phyloP scores from a whole-genome alignment of 2,329 filamentous ascomycete genomes.

The Ophiosphaerella korrae region DNA sequence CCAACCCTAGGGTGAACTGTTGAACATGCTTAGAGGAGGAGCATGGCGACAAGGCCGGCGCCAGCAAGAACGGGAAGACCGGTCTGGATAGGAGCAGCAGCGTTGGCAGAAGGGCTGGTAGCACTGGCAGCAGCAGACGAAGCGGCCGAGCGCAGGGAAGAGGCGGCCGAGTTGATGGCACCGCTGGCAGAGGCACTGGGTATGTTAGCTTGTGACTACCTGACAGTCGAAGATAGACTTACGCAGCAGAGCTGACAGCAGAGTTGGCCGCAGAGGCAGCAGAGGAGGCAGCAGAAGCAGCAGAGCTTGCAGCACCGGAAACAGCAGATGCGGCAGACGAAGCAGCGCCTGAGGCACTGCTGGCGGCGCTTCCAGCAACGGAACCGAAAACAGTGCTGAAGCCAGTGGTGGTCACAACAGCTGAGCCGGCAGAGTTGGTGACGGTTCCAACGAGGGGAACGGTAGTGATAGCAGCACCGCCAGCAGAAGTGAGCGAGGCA shows the following conservation, averaged over 20 bases:
- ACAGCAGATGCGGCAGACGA: conserved; percentile 11
- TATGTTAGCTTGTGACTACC: background rate
- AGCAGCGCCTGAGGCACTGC: conserved; percentile 9
- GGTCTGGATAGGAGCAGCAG: conserved; percentile 39
- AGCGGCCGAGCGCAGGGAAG: conserved; percentile 10
- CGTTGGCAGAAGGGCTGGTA: conserved; percentile 16
- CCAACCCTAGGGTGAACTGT: conserved; percentile 22
- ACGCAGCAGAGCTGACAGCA: conserved; percentile 8
- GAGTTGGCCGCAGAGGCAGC: conserved; percentile 9
- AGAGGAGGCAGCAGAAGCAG: conserved; percentile 3
- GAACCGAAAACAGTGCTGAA: conserved; percentile 26
- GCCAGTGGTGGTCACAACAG: conserved; percentile 29
- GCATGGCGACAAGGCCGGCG: conserved; percentile 42
- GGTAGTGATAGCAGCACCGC: conserved; percentile 21
- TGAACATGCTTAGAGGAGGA: conserved; percentile 43
- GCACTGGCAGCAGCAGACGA: conserved; percentile 12
- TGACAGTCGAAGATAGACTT: background rate
- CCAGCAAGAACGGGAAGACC: conserved; percentile 45
- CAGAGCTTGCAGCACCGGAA: conserved; percentile 16
- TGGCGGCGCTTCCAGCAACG: conserved; percentile 14
- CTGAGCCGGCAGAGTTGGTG: conserved; percentile 26
- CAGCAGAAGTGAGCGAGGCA: conserved; percentile 7
- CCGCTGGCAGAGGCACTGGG: conserved; percentile 13
- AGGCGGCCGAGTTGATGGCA: conserved; percentile 16
- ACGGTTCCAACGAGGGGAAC: conserved; percentile 25